Base-by-base conservation (phyloP, 1,284 basidiomycete genomes). In the Boletellus dicymbophilus region DNA sequence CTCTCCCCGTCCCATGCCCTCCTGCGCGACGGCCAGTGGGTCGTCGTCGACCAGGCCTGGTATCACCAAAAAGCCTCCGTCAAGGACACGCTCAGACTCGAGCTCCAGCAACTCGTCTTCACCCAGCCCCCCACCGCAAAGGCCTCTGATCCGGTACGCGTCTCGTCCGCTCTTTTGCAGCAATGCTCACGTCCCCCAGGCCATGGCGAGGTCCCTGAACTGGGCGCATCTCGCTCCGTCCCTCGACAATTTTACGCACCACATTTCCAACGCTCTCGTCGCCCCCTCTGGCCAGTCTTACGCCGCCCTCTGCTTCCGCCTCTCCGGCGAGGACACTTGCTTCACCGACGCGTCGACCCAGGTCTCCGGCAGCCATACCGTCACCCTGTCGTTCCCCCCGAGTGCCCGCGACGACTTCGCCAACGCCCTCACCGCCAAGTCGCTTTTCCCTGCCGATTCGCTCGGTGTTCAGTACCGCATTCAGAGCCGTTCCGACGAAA, bases 31-130 rank as follows among this genome's bases (percentile, higher is more conserved):
- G 72, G 69, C 20, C 74, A 81, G 57, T 89, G 85, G 87, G 66
- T 80, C 4, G 66, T 72, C 20, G 77, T 83, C 21, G 65, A 74
- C 4, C 78, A 83, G 44, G 73, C 72, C 3, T 85, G 82, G 84
- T 56, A 65, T 40, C 40, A 25, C 59, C 23, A 70, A 68, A 45
- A 72, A 69, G 6, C n/a, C n/a, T n/a, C n/a, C 66, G 58, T 40
- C 68, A 61, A 57, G 60, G 62, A 43, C 61, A 48, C 12, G 65
- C 61, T 40, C 63, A 60, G 72, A 7, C 56, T 88, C 28, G 86
- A 88, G 58, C 61, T 90, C 27, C 83, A 87, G 65, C 85, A 86
- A 58, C 62, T 90, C 28, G 67, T 85, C 16, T 80, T 89, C 58
- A 72, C 77, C 11, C 69, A 80, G 20, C 79, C 81, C 51, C 64